phyloP scores from a whole-genome alignment of 1,139 yeast species.

The Geotrichum restrictum region DNA sequence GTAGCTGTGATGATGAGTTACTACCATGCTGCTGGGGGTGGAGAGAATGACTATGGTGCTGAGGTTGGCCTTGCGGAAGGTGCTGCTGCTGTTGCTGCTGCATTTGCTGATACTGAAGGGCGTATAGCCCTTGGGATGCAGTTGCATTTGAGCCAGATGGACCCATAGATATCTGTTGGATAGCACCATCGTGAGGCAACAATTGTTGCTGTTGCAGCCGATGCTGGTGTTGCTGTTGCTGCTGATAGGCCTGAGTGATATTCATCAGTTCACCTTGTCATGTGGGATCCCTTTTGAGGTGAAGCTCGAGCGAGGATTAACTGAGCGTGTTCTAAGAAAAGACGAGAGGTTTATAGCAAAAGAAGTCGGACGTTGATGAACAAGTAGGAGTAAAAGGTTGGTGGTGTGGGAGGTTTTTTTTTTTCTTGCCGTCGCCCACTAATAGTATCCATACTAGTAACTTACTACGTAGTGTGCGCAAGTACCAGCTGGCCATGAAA shows the following conservation, averaged over 20 bases:
- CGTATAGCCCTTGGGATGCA: slow-evolving; percentile 9
- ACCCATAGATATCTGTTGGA: slow-evolving; percentile 17
- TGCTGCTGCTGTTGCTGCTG: slow-evolving; percentile 14
- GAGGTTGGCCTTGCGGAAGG: slow-evolving; percentile 7
- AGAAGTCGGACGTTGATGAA: not conserved
- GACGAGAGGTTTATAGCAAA: not conserved
- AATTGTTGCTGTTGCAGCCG: slow-evolving; percentile 16
- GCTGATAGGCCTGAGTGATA: slow-evolving; percentile 11
- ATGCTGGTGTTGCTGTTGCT: slow-evolving; percentile 18
- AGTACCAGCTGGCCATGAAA: no score
- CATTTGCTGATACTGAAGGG: slow-evolving; percentile 14
- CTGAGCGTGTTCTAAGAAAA: not conserved
- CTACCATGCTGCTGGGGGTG: slow-evolving; percentile 6
- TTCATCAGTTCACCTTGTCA: slow-evolving; percentile 17
- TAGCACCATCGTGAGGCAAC: slow-evolving; percentile 14
- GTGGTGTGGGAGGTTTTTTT: slow-evolving; percentile 1
- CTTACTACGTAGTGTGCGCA: no score
- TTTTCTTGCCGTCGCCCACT: not conserved
- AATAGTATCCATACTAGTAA: not conserved
- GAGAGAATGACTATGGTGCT: slow-evolving; percentile 1
- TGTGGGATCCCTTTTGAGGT: slow-evolving; percentile 2
- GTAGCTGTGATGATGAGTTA: not conserved
- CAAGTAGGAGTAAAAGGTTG: not conserved
- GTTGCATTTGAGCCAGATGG: slow-evolving; percentile 6
- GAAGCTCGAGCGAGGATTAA: not conserved